These are phyloP conservation scores for Globisporangium ultimum DNA, from an alignment of 352 stramenopile genomes.

Conservation along the genomic window DNA sequence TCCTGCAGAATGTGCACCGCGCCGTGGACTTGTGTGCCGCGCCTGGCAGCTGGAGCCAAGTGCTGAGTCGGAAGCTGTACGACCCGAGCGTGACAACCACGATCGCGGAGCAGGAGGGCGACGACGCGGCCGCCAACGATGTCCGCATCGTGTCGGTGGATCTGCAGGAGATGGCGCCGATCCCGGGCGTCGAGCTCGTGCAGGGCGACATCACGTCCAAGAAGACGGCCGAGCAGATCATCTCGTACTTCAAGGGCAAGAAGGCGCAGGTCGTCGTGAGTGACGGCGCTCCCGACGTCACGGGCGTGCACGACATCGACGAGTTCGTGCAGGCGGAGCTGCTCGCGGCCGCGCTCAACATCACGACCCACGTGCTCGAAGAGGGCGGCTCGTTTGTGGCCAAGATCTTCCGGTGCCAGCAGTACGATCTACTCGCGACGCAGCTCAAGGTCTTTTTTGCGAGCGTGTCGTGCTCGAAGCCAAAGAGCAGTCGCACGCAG, in stretches of 20 bases:
- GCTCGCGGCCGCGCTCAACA: slow-evolving; percentile 96
- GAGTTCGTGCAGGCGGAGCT: slow-evolving; percentile 98
- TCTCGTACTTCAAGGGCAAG: slow-evolving; percentile 90
- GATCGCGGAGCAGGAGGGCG: slow-evolving; percentile 20
- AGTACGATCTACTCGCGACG: slow-evolving; percentile 95
- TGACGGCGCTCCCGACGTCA: slow-evolving; percentile 99
- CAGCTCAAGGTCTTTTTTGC: slow-evolving; percentile 97
- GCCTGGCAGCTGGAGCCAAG: slow-evolving; percentile 98
- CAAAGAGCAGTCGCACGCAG: slow-evolving; percentile 93
- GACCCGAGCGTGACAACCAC: slow-evolving; percentile 25
- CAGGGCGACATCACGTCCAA: slow-evolving; percentile 97
- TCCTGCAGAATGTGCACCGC: slow-evolving; percentile 90
- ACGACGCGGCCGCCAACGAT: slow-evolving; percentile 24
- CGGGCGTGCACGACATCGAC: slow-evolving; percentile 98
- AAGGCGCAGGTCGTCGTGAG: slow-evolving; percentile 97
- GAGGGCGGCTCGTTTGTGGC: slow-evolving; percentile 96
- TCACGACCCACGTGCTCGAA: slow-evolving; percentile 95
- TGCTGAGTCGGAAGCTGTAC: slow-evolving; percentile 91
- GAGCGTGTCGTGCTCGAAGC: slow-evolving; percentile 95
- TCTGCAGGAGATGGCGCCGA: slow-evolving; percentile 98
- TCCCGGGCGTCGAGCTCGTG: slow-evolving; percentile 93
- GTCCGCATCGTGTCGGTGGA: slow-evolving; percentile 97
- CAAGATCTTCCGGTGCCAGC: slow-evolving; percentile 98
- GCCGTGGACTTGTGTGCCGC: slow-evolving; percentile 98
- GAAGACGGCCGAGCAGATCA: slow-evolving; percentile 95